Evolutionary conservation across 2,329 filamentous ascomycete genomes (phyloP), one percentile per base, ranked within the genome.

Genomic region (Verruconis gallopava): DNA sequence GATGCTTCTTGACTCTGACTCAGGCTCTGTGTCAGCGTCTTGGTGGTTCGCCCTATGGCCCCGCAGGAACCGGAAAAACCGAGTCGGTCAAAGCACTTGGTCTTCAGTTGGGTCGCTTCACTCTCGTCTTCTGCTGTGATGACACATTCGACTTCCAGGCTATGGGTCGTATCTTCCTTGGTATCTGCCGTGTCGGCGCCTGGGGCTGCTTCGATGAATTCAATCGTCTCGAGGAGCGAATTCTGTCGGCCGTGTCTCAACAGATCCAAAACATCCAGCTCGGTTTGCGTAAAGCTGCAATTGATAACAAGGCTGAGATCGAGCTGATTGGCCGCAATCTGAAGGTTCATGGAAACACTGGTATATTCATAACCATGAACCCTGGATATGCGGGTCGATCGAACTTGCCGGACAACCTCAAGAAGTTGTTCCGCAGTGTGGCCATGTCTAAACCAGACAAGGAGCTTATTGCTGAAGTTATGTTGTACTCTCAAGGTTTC

Each of bases 121-220:
- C 93, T 2, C 75, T 99, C 19, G 93, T 99, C 20, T 98, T 99
- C 68, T 98, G 93, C 62, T 99, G 91, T 67, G 91, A 99, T 57
- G 91, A 98, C 63, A 98, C 91, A 0, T 99, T 99, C 55, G 91
- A 99, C 61, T 98, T 96, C 71, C 91, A 98, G 57, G 91, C 91
- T 39, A 98, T 99, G 91, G 93, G 93, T 12, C 85, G 91, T 51
- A 99, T 99, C 53, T 98, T 99, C 73, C 72, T 98, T 25, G 91
- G 91, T 72, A 93, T 99, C 48, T 98, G 93, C 60, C 91, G 98
- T 61, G 91, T 99, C 37, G 91, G 91, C 59, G 91, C 91, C 3
- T 99, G 91, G 91, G 93, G 93, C 54, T 99, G 91, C 68, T 99
- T 99, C 62, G 91, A 99, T 56, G 91, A 99, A 67, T 99, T 99